phyloP scores from a whole-genome alignment of 768 basidiomycete genomes.

The Mycena vulgaris region DNA sequence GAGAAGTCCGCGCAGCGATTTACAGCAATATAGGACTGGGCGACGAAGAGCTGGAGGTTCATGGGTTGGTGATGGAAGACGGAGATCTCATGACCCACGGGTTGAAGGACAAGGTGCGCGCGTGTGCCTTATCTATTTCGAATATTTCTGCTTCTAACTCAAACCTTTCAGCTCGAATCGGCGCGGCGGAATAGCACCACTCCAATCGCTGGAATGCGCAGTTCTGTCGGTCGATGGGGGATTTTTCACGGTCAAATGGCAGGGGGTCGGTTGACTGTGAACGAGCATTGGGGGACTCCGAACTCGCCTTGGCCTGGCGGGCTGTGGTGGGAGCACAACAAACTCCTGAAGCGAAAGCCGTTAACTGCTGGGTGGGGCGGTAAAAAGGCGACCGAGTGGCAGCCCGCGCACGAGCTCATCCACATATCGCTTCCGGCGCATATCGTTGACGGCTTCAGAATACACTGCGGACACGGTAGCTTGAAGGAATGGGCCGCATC shows the following conservation, averaged over 20 bases:
- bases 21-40: too few relatives aligned
- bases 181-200: slow-evolving; percentile 31
- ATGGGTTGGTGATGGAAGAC: slow-evolving; percentile 18
- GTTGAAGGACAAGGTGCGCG: slow-evolving; percentile 29
- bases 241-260: slow-evolving; percentile 47
- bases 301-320: slow-evolving; percentile 40
- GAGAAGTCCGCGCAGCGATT: too few relatives aligned
- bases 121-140: too few relatives aligned
- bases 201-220: slow-evolving; percentile 1
- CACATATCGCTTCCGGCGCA: too few relatives aligned
- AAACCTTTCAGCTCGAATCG: slow-evolving; percentile 20
- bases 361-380: slow-evolving; percentile 19
- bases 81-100: slow-evolving; percentile 31
- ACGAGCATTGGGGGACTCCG: slow-evolving; percentile 47
- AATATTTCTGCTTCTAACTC: background rate
- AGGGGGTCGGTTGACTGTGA: slow-evolving; percentile 37
- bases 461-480: too few relatives aligned
- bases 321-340: slow-evolving; percentile 31
- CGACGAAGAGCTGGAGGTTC: too few relatives aligned
- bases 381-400: slow-evolving; percentile 13
- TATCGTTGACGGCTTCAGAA: too few relatives aligned
- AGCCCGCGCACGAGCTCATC: too few relatives aligned
- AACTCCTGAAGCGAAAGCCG: slow-evolving; percentile 23
- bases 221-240: slow-evolving; percentile 34
- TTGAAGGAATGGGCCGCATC: slow-evolving; percentile 25